A percentile compares a stretch with the other conserved stretches of the same genome.
These are phyloP conservation scores for Pythium myriotylum DNA, from an alignment of 352 stramenopile genomes.

Conservation along the genomic window DNA sequence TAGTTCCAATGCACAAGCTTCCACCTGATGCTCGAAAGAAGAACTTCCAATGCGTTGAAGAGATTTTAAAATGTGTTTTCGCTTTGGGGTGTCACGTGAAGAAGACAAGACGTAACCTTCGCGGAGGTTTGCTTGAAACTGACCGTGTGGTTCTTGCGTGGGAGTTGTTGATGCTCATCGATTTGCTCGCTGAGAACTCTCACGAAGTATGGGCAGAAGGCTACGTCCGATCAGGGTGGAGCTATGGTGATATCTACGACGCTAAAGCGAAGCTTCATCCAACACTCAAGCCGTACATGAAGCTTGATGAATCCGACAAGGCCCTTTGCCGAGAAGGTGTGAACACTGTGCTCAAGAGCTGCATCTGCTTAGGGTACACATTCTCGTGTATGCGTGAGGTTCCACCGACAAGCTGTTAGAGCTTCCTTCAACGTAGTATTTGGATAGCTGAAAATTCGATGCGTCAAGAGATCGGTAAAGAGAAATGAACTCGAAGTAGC, in stretches of 20 bases:
- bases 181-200: constrained; percentile 70
- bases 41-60: constrained; percentile 52
- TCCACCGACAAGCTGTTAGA: not conserved
- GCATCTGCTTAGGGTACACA: constrained; percentile 49
- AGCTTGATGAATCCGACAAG: constrained; percentile 57
- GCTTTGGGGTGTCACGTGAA: constrained; percentile 53
- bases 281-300: constrained; percentile 62
- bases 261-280: constrained; percentile 46
- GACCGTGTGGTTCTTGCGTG: constrained; percentile 52
- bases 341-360: constrained; percentile 54
- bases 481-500: too few relatives aligned
- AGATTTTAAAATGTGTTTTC: constrained; percentile 64
- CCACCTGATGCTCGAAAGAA: constrained; percentile 34
- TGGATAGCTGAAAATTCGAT: too few relatives aligned
- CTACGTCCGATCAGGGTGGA: constrained; percentile 50
- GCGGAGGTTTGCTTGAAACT: constrained; percentile 23
- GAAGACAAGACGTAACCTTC: constrained; percentile 3
- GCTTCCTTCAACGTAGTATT: too few relatives aligned
- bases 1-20: constrained; percentile 57
- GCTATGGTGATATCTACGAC: constrained; percentile 42
- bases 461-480: too few relatives aligned
- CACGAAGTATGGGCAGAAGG: constrained; percentile 69
- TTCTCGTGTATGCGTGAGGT: constrained; percentile 37
- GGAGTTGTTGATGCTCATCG: constrained; percentile 66
- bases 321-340: constrained; percentile 47